Conservation (phyloP, 257 asterid species). For the Scutellaria baicalensis region DNA sequence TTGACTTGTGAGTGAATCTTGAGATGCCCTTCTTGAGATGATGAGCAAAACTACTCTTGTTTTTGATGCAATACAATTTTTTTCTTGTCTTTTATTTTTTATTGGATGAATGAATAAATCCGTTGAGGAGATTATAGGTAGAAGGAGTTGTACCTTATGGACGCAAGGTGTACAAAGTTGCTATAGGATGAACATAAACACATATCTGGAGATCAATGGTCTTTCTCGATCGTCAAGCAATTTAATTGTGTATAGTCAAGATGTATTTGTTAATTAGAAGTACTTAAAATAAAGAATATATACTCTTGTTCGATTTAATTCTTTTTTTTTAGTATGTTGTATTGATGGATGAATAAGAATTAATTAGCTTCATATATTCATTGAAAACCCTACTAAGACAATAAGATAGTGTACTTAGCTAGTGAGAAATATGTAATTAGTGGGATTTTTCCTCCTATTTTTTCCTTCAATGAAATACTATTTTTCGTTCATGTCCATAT, state of each 20-base stretch:
- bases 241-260: constrained; percentile 29
- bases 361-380: neutral
- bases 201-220: constrained; percentile 7
- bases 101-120: constrained; percentile 5
- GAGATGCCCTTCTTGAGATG: neutral
- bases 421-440: constrained; percentile 1
- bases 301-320: neutral
- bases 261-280: neutral
- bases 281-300: constrained; percentile 5
- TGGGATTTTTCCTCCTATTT: neutral
- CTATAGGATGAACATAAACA: neutral
- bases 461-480: neutral
- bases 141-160: constrained; percentile 10
- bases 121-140: constrained; percentile 3
- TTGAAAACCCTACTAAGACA: neutral
- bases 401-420: neutral
- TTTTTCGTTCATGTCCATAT: neutral
- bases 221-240: constrained; percentile 8
- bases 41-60: neutral
- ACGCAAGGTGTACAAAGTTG: constrained; percentile 11
- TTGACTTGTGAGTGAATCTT: neutral
- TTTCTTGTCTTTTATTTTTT: neutral
- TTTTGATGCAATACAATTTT: neutral
- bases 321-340: constrained; percentile 13
- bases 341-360: constrained; percentile 26